These are phyloP conservation scores for Collybia mongolica DNA, from an alignment of 768 basidiomycete genomes.

Conservation along the genomic window DNA sequence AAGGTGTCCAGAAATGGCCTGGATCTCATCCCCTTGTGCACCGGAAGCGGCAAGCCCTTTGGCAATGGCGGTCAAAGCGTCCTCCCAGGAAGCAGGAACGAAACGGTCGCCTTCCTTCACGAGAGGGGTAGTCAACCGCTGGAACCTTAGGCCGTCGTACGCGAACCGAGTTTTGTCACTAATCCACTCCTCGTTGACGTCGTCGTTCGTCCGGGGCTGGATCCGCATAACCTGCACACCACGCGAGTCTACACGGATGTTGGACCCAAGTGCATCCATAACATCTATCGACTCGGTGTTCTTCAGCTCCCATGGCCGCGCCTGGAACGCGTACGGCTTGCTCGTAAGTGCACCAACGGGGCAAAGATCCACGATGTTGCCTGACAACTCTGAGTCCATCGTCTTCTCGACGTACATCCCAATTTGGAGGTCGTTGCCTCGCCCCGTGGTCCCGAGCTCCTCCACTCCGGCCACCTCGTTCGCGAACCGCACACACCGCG, in stretches of 20 bases:
- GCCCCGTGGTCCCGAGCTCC: constrained; percentile 94
- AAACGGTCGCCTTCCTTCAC: constrained; percentile 92
- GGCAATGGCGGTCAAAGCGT: constrained; percentile 75
- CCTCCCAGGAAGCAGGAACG: constrained; percentile 87
- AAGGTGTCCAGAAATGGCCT: constrained; percentile 88
- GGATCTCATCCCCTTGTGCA: constrained; percentile 89
- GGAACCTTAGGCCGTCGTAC: constrained; percentile 93
- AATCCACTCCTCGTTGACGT: constrained; percentile 99
- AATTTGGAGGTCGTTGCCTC: constrained; percentile 98
- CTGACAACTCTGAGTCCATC: constrained; percentile 96
- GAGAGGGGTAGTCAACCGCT: constrained; percentile 90
- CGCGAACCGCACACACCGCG: constrained; percentile 97
- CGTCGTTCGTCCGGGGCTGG: constrained; percentile 94
- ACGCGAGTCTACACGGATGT: constrained; percentile 94
- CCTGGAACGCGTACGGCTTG: constrained; percentile 98
- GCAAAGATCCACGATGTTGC: constrained; percentile 96
- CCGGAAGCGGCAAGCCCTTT: constrained; percentile 80
- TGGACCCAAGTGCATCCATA: constrained; percentile 92
- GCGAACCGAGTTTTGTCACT: constrained; percentile 98
- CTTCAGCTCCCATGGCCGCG: constrained; percentile 98
- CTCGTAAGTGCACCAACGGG: constrained; percentile 98
- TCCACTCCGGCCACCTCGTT: constrained; percentile 99
- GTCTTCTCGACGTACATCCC: constrained; percentile 98
- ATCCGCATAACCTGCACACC: constrained; percentile 97
- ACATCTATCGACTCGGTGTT: constrained; percentile 97